Conservation (phyloP, 345 rosid genomes). For the Aquilaria malaccensis region DNA sequence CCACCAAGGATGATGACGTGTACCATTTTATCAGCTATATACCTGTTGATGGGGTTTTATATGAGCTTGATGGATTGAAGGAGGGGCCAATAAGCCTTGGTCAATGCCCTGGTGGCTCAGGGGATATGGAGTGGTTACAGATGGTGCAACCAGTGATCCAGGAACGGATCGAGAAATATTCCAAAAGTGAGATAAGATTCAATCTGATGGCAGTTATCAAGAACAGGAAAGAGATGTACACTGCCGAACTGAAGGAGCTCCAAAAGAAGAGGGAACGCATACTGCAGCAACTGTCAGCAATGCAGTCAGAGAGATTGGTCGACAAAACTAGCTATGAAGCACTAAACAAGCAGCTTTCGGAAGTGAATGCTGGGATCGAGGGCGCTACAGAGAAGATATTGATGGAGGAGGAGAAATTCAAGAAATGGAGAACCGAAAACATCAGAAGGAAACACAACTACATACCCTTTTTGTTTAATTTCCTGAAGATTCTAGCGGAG, state of each 20-base stretch:
- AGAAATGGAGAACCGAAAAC: slow-evolving; percentile 95
- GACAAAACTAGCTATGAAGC: slow-evolving; percentile 47
- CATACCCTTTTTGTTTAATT: slow-evolving; percentile 91
- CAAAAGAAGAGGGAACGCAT: slow-evolving; percentile 79
- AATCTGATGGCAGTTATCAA: slow-evolving; percentile 91
- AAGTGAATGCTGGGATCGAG: slow-evolving; percentile 72
- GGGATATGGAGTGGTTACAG: slow-evolving; percentile 73
- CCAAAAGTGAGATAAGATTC: slow-evolving; percentile 91
- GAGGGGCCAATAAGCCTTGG: slow-evolving; percentile 97
- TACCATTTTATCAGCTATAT: slow-evolving; percentile 97
- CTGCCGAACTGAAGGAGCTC: slow-evolving; percentile 81
- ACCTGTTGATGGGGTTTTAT: slow-evolving; percentile 82
- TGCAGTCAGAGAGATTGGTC: slow-evolving; percentile 44
- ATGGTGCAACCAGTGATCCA: slow-evolving; percentile 96
- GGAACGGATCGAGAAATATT: slow-evolving; percentile 85
- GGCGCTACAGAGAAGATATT: slow-evolving; percentile 75
- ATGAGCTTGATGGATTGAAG: slow-evolving; percentile 96
- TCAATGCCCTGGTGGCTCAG: slow-evolving; percentile 48
- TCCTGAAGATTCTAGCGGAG: slow-evolving; percentile 95
- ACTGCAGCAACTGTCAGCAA: slow-evolving; percentile 51
- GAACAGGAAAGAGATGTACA: slow-evolving; percentile 82
- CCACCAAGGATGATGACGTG: slow-evolving; percentile 92
- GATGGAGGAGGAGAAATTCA: slow-evolving; percentile 93
- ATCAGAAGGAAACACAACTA: slow-evolving; percentile 93
- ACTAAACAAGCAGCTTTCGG: slow-evolving; percentile 52